Evolutionary conservation across 176 grass and related monocot species (phyloP).

Genomic region (Carex scoparia): DNA sequence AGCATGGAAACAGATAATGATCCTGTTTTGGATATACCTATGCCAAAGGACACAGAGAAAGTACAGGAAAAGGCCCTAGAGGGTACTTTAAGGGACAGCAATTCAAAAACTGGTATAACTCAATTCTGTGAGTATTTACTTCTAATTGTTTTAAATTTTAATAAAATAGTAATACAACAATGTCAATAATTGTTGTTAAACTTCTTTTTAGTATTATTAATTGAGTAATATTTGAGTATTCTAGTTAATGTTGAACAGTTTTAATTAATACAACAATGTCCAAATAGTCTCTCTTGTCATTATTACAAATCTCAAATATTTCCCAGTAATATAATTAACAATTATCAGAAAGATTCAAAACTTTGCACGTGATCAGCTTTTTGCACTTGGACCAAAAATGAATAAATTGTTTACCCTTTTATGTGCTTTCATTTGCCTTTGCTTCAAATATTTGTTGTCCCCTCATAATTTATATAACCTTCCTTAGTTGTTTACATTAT

Average conservation of each 20-base stretch:
- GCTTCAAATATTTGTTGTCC: not conserved
- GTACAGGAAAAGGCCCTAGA: constrained; percentile 2
- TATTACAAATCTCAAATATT: not conserved
- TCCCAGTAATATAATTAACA: not conserved
- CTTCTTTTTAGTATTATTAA: not conserved
- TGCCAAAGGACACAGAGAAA: constrained; percentile 4
- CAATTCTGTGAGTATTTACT: constrained; percentile 7
- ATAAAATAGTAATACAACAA: not conserved
- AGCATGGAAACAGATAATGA: not conserved
- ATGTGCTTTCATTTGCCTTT: not conserved
- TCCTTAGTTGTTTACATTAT: not conserved
- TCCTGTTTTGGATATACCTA: constrained; percentile 20
- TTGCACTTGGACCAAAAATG: not conserved
- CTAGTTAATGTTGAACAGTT: not conserved
- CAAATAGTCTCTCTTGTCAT: not conserved
- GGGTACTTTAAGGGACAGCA: not conserved
- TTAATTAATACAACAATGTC: not conserved
- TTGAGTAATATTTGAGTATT: too few species aligned
- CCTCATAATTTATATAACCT: constrained; percentile 5
- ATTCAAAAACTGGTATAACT: constrained; percentile 1
- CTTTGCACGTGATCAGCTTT: not conserved
- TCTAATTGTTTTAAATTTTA: not conserved
- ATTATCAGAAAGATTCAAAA: constrained; percentile 6
- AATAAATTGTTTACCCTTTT: not conserved
- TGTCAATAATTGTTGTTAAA: not conserved